Evolutionary conservation across 1,284 basidiomycete species (phyloP).

Genomic region (Trichosporon sp.): DNA sequence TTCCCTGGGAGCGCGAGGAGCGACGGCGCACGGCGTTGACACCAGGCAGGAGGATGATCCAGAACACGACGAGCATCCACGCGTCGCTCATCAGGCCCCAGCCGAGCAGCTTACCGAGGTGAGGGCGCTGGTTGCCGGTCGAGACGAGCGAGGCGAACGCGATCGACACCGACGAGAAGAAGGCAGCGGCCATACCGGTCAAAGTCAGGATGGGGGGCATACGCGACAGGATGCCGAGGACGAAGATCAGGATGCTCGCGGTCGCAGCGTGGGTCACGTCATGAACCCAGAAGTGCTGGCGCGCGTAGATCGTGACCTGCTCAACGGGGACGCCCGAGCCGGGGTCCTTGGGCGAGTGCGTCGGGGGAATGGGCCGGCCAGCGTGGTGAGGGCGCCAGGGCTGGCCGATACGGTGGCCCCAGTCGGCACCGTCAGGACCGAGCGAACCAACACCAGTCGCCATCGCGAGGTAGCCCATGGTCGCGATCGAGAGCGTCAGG

Average conservation of each 20-base stretch:
- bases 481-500: conserved; percentile 37
- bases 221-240: conserved; percentile 36
- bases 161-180: conserved; percentile 24
- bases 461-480: conserved; percentile 42
- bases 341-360: not conserved
- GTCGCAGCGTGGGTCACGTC: conserved; percentile 29
- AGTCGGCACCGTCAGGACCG: not conserved
- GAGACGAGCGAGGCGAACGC: conserved; percentile 2
- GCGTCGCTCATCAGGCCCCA: conserved; percentile 33
- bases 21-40: conserved; percentile 32
- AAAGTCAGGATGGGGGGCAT: conserved; percentile 28
- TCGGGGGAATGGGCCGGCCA: not conserved
- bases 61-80: conserved; percentile 28
- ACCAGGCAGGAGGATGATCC: conserved; percentile 36
- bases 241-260: conserved; percentile 36
- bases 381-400: not conserved
- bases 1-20: conserved; percentile 31
- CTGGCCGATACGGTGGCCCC: not conserved
- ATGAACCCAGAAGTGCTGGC: conserved; percentile 37
- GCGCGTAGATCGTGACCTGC: conserved; percentile 18
- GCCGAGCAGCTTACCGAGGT: conserved; percentile 8
- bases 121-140: not conserved
- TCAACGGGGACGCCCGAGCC: conserved; percentile 5
- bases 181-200: conserved; percentile 32
- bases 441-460: conserved; percentile 32